Evolutionary conservation across 1,284 basidiomycete genomes (phyloP).

Genomic region (Inonotus hispidus): DNA sequence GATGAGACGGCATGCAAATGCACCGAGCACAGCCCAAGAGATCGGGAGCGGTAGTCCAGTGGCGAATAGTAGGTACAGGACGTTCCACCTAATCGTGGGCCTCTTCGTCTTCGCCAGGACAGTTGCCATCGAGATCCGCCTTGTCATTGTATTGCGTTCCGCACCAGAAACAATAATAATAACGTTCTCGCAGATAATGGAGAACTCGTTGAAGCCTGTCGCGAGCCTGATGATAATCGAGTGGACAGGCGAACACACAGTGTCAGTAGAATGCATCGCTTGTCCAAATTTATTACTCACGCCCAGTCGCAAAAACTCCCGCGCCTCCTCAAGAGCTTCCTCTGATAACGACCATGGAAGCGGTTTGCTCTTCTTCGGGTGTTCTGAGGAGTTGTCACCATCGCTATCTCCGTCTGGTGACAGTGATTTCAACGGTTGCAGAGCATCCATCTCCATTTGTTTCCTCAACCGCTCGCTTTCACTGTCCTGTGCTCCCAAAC

Average conservation of each 20-base stretch:
- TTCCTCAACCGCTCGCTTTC: constrained; percentile 49
- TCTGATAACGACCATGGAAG: constrained; percentile 33
- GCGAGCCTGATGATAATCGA: constrained; percentile 43
- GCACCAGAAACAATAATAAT: constrained; percentile 85
- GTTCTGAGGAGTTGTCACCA: constrained; percentile 24
- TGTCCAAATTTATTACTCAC: constrained; percentile 35
- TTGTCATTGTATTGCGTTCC: constrained; percentile 64
- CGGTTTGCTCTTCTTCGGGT: constrained; percentile 25
- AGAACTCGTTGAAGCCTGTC: constrained; percentile 66
- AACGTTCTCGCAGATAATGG: constrained; percentile 63
- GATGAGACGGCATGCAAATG: background rate
- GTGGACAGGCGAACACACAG: constrained; percentile 15
- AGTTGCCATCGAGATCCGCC: constrained; percentile 58
- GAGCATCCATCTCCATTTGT: constrained; percentile 66
- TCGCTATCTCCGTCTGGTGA: constrained; percentile 26
- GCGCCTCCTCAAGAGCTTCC: constrained; percentile 59
- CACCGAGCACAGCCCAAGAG: constrained; percentile 1
- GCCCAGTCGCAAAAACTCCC: constrained; percentile 60
- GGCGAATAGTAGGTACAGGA: background rate
- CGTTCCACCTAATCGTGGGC: constrained; percentile 41
- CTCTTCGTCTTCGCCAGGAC: constrained; percentile 74
- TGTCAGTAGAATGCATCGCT: constrained; percentile 6
- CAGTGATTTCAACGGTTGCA: constrained; percentile 42
- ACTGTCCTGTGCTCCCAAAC: constrained; percentile 20
- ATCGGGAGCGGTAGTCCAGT: background rate